Evolutionary conservation across 2,329 filamentous ascomycete species (phyloP).

Genomic region (Epichloe gansuensis): DNA sequence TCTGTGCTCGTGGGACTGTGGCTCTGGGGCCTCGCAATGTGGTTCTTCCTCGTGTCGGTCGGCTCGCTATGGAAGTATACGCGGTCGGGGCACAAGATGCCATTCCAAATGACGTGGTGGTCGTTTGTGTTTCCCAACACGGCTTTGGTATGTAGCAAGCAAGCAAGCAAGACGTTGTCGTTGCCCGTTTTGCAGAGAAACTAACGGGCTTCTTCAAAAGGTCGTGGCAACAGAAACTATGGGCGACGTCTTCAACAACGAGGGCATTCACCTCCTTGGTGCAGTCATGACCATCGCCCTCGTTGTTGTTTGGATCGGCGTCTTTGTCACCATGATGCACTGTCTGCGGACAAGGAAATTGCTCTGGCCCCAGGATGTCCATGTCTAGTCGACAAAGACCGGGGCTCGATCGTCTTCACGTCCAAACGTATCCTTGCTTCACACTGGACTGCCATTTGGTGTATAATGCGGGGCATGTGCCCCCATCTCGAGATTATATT

Average conservation of each 20-base stretch:
- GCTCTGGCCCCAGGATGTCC: conserved; percentile 58
- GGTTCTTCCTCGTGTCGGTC: conserved; percentile 75
- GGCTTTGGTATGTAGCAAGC: conserved; percentile 36
- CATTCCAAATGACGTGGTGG: conserved; percentile 79
- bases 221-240: conserved; percentile 63
- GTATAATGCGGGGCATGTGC: neutral
- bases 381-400: conserved; percentile 4
- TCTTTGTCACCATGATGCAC: conserved; percentile 58
- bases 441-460: conserved; percentile 2
- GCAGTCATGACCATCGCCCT: conserved; percentile 55
- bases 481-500: neutral
- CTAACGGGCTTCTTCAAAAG: conserved; percentile 7
- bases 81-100: conserved; percentile 43
- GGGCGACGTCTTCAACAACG: conserved; percentile 46
- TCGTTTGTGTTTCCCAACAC: conserved; percentile 76
- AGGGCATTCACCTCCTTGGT: conserved; percentile 52
- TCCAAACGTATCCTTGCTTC: conserved; percentile 2
- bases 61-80: conserved; percentile 62
- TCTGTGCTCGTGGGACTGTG: conserved; percentile 57
- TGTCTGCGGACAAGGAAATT: conserved; percentile 55
- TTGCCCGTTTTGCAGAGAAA: neutral
- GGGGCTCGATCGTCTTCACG: neutral
- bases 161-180: neutral
- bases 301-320: conserved; percentile 54
- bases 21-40: conserved; percentile 73